Percentiles rank a stretch among this genome's conserved stretches.
phyloP scores from a whole-genome alignment of 768 basidiomycete genomes.

The Mycena vitilis region DNA sequence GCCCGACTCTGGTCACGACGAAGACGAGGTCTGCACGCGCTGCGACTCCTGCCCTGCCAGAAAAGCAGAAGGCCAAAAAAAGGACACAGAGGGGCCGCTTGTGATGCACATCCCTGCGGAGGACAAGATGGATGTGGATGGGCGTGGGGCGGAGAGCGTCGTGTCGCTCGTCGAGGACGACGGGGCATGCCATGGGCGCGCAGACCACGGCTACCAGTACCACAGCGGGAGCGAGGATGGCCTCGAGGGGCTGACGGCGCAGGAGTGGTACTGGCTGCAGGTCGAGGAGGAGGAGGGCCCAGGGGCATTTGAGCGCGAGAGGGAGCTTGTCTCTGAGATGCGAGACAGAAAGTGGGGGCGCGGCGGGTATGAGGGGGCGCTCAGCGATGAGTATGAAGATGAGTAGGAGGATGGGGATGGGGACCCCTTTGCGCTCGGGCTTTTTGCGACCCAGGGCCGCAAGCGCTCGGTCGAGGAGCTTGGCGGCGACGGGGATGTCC shows the following conservation, averaged over 20 bases:
- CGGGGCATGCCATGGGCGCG: background rate
- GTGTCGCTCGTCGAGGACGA: slow-evolving; percentile 19
- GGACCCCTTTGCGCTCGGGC: background rate
- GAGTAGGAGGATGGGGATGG: slow-evolving; percentile 3
- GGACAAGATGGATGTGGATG: slow-evolving; percentile 12
- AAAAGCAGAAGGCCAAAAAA: slow-evolving; percentile 38
- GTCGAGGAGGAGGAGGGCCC: slow-evolving; percentile 51
- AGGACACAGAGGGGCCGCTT: slow-evolving; percentile 10
- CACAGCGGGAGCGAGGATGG: no score
- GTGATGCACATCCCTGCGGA: slow-evolving; percentile 26
- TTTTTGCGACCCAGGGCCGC: background rate
- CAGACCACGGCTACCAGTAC: background rate
- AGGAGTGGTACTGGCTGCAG: slow-evolving; percentile 41
- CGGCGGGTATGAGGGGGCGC: background rate
- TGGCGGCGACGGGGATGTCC: slow-evolving; percentile 37
- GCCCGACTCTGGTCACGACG: background rate
- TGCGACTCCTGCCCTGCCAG: background rate
- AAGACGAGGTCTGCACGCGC: slow-evolving; percentile 14
- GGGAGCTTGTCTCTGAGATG: slow-evolving; percentile 30
- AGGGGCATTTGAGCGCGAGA: slow-evolving; percentile 32
- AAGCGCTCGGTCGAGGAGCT: slow-evolving; percentile 48
- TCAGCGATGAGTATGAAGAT: background rate
- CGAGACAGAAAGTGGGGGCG: slow-evolving; percentile 14
- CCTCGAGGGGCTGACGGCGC: slow-evolving; percentile 6
- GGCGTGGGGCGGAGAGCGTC: slow-evolving; percentile 28